Evolutionary conservation across 805 yeast species (phyloP).

Genomic region (Yarrowia osloensis): DNA sequence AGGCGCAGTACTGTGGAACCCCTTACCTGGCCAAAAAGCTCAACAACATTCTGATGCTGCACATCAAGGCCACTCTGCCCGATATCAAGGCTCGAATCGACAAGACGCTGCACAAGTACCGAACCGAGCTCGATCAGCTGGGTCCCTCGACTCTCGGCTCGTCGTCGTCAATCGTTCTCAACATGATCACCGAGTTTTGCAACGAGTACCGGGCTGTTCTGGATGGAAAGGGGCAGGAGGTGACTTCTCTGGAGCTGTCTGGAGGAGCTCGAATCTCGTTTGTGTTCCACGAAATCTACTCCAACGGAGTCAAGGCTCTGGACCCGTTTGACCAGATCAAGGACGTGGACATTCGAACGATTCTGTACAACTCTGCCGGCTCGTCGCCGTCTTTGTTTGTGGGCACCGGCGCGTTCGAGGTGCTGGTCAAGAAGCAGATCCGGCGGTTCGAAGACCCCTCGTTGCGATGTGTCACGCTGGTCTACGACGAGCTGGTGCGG

Average conservation of each 20-base stretch:
- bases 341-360: conserved; percentile 93
- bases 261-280: conserved; percentile 98
- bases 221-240: conserved; percentile 89
- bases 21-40: conserved; percentile 92
- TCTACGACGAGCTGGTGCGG: conserved; percentile 92
- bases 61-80: conserved; percentile 84
- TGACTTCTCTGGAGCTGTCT: conserved; percentile 84
- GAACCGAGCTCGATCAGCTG: conserved; percentile 69
- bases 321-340: conserved; percentile 97
- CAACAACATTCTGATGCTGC: conserved; percentile 83
- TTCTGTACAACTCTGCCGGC: conserved; percentile 95
- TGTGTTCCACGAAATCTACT: conserved; percentile 95
- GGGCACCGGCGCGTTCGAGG: conserved; percentile 96
- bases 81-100: conserved; percentile 91
- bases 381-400: conserved; percentile 94
- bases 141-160: conserved; percentile 66
- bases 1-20: conserved; percentile 98
- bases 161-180: conserved; percentile 84
- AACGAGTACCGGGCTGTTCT: conserved; percentile 88
- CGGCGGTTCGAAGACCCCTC: conserved; percentile 93
- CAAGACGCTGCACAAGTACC: conserved; percentile 79
- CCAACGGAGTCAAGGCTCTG: conserved; percentile 86
- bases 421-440: conserved; percentile 87
- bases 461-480: conserved; percentile 81
- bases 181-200: conserved; percentile 87